Evolutionary conservation across 345 rosid species (phyloP).

Genomic region (Euphorbia tirucalli): DNA sequence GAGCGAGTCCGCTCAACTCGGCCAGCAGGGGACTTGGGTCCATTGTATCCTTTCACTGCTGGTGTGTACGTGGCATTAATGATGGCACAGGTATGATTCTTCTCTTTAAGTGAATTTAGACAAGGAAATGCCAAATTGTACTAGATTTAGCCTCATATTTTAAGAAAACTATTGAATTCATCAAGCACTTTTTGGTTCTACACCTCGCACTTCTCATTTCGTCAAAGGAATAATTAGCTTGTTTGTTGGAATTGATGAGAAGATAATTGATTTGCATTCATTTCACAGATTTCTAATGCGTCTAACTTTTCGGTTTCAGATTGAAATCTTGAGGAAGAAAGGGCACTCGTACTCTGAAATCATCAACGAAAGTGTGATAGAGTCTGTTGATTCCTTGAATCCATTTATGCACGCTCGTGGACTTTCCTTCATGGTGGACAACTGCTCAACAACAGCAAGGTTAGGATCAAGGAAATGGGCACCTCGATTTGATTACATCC

Average conservation of each 20-base stretch:
- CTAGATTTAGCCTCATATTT: not conserved
- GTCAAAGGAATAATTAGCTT: not conserved
- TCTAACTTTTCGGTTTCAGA: conserved; percentile 34
- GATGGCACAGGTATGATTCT: conserved; percentile 81
- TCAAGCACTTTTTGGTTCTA: not conserved
- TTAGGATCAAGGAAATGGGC: conserved; percentile 82
- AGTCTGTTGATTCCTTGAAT: conserved; percentile 85
- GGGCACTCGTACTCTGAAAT: conserved; percentile 96
- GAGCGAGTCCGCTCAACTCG: conserved; percentile 64
- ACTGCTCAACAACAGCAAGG: conserved; percentile 91
- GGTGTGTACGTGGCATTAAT: conserved; percentile 86
- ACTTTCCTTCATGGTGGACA: conserved; percentile 94
- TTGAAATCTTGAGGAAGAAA: conserved; percentile 86
- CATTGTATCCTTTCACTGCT: conserved; percentile 75
- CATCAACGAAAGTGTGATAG: conserved; percentile 88
- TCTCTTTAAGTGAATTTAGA: too few species aligned
- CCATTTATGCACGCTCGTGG: conserved; percentile 99
- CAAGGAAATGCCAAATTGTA: not conserved
- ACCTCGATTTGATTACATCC: conserved; percentile 74
- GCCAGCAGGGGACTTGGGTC: conserved; percentile 77
- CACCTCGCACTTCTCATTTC: too few species aligned
- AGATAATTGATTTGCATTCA: not conserved
- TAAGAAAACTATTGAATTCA: not conserved
- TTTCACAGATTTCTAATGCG: too few species aligned
- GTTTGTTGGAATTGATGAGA: not conserved